Evolutionary conservation across 257 asterid genomes (phyloP), one percentile per base, ranked within the genome.

Genomic region (Thymus quinquecostatus): DNA sequence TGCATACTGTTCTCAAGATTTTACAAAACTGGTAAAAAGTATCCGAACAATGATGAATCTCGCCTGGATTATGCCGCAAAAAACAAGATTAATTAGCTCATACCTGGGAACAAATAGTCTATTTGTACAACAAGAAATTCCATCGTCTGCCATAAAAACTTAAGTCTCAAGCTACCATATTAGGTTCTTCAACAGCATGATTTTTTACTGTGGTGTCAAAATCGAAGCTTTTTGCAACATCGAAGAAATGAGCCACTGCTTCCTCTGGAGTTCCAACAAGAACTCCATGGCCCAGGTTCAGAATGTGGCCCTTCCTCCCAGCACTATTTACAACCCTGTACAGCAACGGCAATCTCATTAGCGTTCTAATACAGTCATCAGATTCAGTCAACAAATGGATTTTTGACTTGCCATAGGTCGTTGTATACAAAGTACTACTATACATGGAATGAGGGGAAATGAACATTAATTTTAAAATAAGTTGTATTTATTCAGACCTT

Each of bases 201-300:
- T 69, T 81, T 51, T 75, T 73, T 2, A 55, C 41, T 43, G 75
- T 74, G 47, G 70, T 49, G 75, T 82, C 88, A 48, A 71, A 86
- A 48, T 87, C 59, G 60, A 89, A 78, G 85, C 87, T 91, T 77
- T 86, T 91, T 8, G 96, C 89, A 57, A 89, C 95, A 28, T 86
- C 80, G 33, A 91, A 91, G 85, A 93, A 91, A 80, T 93, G 98
- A 45, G 96, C 88, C 49, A 89, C 98, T 5, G 96, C 96, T 60
- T 89, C 98, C 77, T 93, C 97, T 0, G 96, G 98, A 5, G 97
- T 86, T 60, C 97, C 96, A 1, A 93, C 98, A 56, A 91, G 98
- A 85, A 91, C 98, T 64, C 98, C 96, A 11, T 93, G 97, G 71
- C 97, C 96, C 61, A 94, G 88, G 84, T 94, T 94, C 70, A 94